A percentile compares a stretch with the other conserved stretches of the same genome.
Evolutionary conservation across 2,329 filamentous ascomycete species (phyloP).

Genomic region (Microdochium trichocladiopsis): DNA sequence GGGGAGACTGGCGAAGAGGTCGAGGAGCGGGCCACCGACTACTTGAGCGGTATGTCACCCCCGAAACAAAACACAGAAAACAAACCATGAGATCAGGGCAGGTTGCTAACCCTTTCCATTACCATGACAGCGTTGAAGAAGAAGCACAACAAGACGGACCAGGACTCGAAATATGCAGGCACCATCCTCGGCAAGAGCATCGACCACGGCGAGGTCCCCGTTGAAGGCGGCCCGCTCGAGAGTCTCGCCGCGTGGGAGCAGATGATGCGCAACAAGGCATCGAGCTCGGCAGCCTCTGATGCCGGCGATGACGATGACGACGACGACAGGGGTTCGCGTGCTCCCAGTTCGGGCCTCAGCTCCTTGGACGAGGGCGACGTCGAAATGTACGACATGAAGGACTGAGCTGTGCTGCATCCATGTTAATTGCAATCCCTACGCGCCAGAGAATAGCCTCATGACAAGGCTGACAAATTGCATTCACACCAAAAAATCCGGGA

Average conservation of each 20-base stretch:
- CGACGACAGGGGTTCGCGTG: constrained; percentile 23
- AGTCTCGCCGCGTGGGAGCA: constrained; percentile 61
- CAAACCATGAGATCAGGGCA: not conserved
- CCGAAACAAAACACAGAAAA: too few species aligned
- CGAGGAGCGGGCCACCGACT: constrained; percentile 46
- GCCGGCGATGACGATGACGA: constrained; percentile 20
- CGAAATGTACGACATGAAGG: constrained; percentile 29
- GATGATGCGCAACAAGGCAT: constrained; percentile 19
- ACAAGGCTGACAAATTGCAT: too few species aligned
- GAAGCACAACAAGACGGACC: constrained; percentile 83
- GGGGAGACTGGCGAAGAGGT: constrained; percentile 32
- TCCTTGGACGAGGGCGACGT: constrained; percentile 42
- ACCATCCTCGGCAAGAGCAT: constrained; percentile 71
- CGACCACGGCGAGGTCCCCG: constrained; percentile 64
- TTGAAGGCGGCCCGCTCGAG: constrained; percentile 69
- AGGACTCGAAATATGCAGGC: constrained; percentile 78
- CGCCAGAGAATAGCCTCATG: too few species aligned
- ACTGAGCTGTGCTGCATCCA: not conserved
- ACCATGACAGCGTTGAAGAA: constrained; percentile 61
- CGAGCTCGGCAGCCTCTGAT: constrained; percentile 4
- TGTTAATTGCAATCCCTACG: too few species aligned
- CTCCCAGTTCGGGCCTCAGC: constrained; percentile 48
- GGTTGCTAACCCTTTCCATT: not conserved
- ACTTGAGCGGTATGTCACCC: constrained; percentile 52
- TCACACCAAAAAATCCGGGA: too few species aligned